phyloP scores from a whole-genome alignment of 495 filamentous ascomycete species.

The Talaromyces nanjingensis region DNA sequence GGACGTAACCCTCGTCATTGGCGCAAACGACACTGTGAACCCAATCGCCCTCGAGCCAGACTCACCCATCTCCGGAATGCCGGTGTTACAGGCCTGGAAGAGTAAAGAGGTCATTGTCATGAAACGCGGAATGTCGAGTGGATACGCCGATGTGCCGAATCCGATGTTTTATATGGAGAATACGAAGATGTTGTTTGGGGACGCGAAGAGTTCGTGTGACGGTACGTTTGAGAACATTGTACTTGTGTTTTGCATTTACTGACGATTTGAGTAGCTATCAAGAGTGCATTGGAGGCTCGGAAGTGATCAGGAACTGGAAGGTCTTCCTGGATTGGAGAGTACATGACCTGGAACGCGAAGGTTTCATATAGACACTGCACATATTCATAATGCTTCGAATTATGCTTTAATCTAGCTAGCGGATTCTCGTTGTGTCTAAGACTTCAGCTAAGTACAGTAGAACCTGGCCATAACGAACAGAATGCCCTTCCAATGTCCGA shows the following conservation, averaged over 20 bases:
- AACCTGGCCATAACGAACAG: too few species aligned
- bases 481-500: too few species aligned
- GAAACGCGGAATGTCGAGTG: slow-evolving; percentile 76
- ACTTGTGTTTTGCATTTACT: not conserved
- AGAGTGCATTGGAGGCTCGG: not conserved
- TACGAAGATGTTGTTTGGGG: slow-evolving; percentile 79
- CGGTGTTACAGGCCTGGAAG: slow-evolving; percentile 81
- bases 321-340: too few species aligned
- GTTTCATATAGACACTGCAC: not conserved
- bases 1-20: slow-evolving; percentile 78
- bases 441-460: not conserved
- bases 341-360: too few species aligned
- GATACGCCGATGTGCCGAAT: slow-evolving; percentile 80
- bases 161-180: slow-evolving; percentile 84
- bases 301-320: not conserved
- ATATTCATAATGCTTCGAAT: not conserved
- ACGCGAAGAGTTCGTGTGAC: slow-evolving; percentile 74
- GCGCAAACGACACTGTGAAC: slow-evolving; percentile 81
- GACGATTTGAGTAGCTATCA: not conserved
- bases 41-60: slow-evolving; percentile 74
- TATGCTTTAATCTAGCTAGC: not conserved
- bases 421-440: not conserved
- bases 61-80: slow-evolving; percentile 77
- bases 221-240: slow-evolving; percentile 25
- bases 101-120: slow-evolving; percentile 83